phyloP scores from a whole-genome alignment of 768 basidiomycete genomes.

The Ramaria rubella region DNA sequence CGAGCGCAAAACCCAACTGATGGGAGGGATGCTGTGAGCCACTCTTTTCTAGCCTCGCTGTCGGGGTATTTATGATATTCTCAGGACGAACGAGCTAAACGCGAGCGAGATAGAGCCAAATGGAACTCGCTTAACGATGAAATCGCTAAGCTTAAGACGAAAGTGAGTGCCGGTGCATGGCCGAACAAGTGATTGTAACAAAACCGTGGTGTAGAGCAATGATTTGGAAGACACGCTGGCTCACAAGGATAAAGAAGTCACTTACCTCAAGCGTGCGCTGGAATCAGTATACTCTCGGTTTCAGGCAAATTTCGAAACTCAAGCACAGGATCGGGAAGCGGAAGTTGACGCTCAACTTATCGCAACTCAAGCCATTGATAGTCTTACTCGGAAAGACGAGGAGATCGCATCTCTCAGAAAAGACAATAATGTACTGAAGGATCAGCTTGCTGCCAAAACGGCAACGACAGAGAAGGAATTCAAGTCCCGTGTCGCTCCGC shows the following conservation, averaged over 20 bases:
- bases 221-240: constrained; percentile 43
- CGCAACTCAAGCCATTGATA: constrained; percentile 64
- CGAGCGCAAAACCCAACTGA: constrained; percentile 53
- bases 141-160: constrained; percentile 60
- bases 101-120: constrained; percentile 68
- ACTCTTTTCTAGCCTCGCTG: neutral
- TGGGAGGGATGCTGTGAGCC: constrained; percentile 50
- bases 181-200: constrained; percentile 1
- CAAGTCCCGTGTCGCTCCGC: constrained; percentile 59
- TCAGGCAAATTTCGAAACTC: constrained; percentile 45
- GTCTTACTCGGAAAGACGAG: constrained; percentile 59
- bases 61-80: neutral
- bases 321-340: constrained; percentile 38
- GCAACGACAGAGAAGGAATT: constrained; percentile 61
- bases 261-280: constrained; percentile 76
- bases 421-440: constrained; percentile 46
- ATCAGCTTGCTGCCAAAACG: constrained; percentile 44
- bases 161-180: constrained; percentile 49
- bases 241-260: constrained; percentile 64
- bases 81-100: constrained; percentile 67
- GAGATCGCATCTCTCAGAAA: constrained; percentile 48
- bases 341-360: constrained; percentile 64
- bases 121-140: constrained; percentile 71
- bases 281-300: constrained; percentile 85
- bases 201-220: constrained; percentile 35